Base-by-base conservation (phyloP, 2,329 filamentous ascomycete genomes). In the Claviceps paspali region DNA sequence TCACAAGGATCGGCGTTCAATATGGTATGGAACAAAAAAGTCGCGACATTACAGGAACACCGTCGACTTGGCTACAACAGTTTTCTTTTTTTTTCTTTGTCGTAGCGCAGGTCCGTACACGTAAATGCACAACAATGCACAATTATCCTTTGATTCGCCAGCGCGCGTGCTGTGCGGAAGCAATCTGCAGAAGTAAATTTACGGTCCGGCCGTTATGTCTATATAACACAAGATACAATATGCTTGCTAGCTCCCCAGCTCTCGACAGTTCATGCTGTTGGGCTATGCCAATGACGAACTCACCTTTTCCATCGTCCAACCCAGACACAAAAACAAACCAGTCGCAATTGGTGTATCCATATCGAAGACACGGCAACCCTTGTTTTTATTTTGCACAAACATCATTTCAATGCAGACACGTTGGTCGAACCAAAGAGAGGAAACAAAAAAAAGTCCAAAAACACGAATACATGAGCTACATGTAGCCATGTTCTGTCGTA, bases 211-310 rank as follows among this genome's bases (percentile, higher is more conserved):
- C 34, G 28, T 23, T 23, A 26, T 29, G 40, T 46, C 29, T 45
- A 47, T 41, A n/a, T n/a, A n/a, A n/a, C n/a, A n/a, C n/a, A n/a
- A n/a, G 32, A 33, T 41, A 45, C 41, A 45, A 24, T 26, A 40
- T 12, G 32, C 42, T 33, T 17, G 29, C 6, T 26, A 10, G n/a
- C 4, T 4, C 6, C 17, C 18, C 8, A 14, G 24, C 21, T 27
- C 21, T 15, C 21, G 7, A 19, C 6, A 26, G 18, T 24, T 22
- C 22, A 23, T 15, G 9, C 21, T 21, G 5, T 15, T 23, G 7
- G 29, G 24, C 32, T 29, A n/a, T 29, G 21, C 17, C 14, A 19
- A 23, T 17, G 11, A 28, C 10, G 18, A n/a, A 9, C 10, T 23
- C 19, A 12, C 8, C 10, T 15, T 33, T 17, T 7, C 9, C 33